phyloP scores from a whole-genome alignment of 2,329 filamentous ascomycete genomes.

The Hymenoscyphus fructigenus region DNA sequence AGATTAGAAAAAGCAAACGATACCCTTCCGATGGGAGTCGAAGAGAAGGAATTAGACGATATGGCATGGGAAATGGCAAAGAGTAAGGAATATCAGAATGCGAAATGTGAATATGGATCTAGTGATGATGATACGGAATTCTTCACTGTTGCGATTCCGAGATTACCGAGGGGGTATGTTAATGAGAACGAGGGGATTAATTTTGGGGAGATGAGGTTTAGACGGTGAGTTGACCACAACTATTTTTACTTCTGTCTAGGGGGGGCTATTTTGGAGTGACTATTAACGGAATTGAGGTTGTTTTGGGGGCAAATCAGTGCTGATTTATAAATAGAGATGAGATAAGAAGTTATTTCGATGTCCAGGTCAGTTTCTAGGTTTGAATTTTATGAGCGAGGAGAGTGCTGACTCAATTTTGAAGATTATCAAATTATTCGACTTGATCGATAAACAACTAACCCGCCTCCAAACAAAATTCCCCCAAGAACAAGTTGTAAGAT shows the following conservation, averaged over 20 bases:
- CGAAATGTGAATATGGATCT: conserved; percentile 42
- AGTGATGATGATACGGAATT: conserved; percentile 37
- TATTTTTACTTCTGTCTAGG: background rate
- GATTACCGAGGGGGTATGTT: conserved; percentile 35
- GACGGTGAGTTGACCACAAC: conserved; percentile 10
- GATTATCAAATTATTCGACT: conserved; percentile 20
- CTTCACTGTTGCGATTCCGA: conserved; percentile 40
- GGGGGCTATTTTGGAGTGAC: too few species aligned
- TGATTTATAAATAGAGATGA: conserved; percentile 15
- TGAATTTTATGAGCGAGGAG: background rate
- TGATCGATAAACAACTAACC: conserved; percentile 21
- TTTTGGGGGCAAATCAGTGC: background rate
- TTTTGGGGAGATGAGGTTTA: conserved; percentile 21
- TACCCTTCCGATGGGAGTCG: conserved; percentile 27
- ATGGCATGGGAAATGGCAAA: conserved; percentile 44
- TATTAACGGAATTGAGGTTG: background rate
- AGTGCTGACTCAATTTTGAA: background rate
- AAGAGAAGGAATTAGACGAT: conserved; percentile 31
- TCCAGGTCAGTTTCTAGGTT: conserved; percentile 11
- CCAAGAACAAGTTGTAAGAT: conserved; percentile 18
- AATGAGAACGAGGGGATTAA: conserved; percentile 34
- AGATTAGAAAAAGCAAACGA: conserved; percentile 36
- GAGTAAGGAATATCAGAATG: conserved; percentile 40
- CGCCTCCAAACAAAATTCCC: conserved; percentile 17
- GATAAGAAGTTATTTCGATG: conserved; percentile 17